Evolutionary conservation across 768 basidiomycete genomes (phyloP).

Genomic region (Boletus sensibilis): DNA sequence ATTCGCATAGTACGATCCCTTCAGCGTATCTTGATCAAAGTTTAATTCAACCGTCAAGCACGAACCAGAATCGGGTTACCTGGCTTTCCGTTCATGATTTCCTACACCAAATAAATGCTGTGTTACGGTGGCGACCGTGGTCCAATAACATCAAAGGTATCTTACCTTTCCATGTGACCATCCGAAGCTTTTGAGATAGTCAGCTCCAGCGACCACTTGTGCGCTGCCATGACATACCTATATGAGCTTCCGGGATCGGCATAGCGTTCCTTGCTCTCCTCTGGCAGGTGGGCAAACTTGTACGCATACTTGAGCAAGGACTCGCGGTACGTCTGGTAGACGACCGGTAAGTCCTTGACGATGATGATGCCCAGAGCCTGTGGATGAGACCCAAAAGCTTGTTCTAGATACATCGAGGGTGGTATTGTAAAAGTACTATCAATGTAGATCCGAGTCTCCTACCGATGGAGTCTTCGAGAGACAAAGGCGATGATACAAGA

Average conservation of each 20-base stretch:
- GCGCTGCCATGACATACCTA: conserved; percentile 48
- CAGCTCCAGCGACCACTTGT: neutral
- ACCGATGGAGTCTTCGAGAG: conserved; percentile 65
- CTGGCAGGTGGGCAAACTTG: conserved; percentile 71
- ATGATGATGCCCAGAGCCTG: conserved; percentile 79
- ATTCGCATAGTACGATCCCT: conserved; percentile 91
- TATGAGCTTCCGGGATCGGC: conserved; percentile 71
- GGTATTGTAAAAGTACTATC: neutral
- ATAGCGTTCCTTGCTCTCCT: conserved; percentile 66
- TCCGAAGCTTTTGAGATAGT: conserved; percentile 64
- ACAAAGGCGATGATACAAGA: conserved; percentile 51
- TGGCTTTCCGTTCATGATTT: conserved; percentile 94
- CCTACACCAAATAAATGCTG: conserved; percentile 40
- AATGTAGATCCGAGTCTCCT: conserved; percentile 10
- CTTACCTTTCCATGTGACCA: conserved; percentile 94
- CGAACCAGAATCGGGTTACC: conserved; percentile 38
- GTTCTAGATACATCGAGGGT: conserved; percentile 41
- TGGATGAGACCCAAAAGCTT: conserved; percentile 80
- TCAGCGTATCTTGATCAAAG: conserved; percentile 63
- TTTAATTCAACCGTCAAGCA: conserved; percentile 1
- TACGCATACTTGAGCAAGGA: conserved; percentile 73
- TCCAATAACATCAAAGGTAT: neutral
- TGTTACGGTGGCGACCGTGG: neutral
- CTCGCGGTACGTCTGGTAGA: conserved; percentile 63
- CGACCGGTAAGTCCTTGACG: conserved; percentile 73